Evolutionary conservation across 2,329 filamentous ascomycete genomes (phyloP).

Genomic region (Fusarium graminum): DNA sequence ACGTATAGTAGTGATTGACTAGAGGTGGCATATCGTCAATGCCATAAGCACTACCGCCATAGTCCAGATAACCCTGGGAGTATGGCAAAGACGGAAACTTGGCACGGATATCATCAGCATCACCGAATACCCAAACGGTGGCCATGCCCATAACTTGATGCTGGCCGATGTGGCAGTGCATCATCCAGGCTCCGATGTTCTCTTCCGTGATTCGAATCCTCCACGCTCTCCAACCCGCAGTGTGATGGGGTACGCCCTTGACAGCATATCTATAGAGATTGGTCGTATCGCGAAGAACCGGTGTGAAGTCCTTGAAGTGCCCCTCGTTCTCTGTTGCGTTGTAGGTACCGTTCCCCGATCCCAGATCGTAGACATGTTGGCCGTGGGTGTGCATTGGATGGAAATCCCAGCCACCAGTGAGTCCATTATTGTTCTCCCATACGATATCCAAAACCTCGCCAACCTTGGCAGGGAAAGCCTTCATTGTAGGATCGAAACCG

Average conservation of each 20-base stretch:
- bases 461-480: slow-evolving; percentile 65
- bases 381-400: slow-evolving; percentile 35
- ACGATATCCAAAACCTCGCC: slow-evolving; percentile 70
- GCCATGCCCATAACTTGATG: slow-evolving; percentile 69
- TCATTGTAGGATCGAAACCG: slow-evolving; percentile 66
- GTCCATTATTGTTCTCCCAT: slow-evolving; percentile 57
- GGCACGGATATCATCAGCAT: slow-evolving; percentile 35
- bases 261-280: slow-evolving; percentile 67
- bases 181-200: slow-evolving; percentile 71
- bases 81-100: slow-evolving; percentile 50
- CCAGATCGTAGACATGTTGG: slow-evolving; percentile 29
- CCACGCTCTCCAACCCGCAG: slow-evolving; percentile 72
- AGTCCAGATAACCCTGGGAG: slow-evolving; percentile 58
- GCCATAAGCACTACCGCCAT: slow-evolving; percentile 61
- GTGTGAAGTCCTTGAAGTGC: slow-evolving; percentile 28
- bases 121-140: slow-evolving; percentile 47
- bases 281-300: slow-evolving; percentile 24
- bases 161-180: slow-evolving; percentile 70
- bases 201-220: slow-evolving; percentile 58
- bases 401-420: slow-evolving; percentile 48
- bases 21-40: slow-evolving; percentile 45
- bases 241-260: slow-evolving; percentile 55
- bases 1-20: slow-evolving; percentile 32
- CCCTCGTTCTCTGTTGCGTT: slow-evolving; percentile 19
- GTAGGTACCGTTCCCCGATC: slow-evolving; percentile 30